phyloP scores from a whole-genome alignment of 169 alveolate species.

The Eimeria tenella region DNA sequence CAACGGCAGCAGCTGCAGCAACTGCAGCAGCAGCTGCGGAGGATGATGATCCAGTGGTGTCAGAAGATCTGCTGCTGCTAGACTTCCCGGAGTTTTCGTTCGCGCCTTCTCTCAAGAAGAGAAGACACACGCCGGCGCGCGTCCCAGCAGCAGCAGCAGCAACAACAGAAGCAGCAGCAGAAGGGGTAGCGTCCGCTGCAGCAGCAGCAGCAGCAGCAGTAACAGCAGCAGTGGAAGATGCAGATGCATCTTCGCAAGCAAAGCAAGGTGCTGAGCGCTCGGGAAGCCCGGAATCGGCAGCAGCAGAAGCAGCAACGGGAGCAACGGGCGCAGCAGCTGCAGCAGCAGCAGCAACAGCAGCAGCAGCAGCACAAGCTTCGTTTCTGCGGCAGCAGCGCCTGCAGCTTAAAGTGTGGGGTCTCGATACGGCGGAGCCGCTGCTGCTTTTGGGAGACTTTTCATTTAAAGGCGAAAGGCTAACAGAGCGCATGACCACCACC shows the following conservation, averaged over 20 bases:
- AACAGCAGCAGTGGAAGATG: neutral
- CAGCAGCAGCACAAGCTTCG: slow-evolving; percentile 63
- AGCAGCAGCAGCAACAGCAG: slow-evolving; percentile 22
- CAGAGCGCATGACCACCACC: neutral
- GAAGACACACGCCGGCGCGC: neutral
- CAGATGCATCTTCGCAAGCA: neutral
- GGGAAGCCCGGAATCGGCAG: neutral
- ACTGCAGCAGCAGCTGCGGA: slow-evolving; percentile 50
- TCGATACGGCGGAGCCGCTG: slow-evolving; percentile 12
- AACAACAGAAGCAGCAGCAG: neutral
- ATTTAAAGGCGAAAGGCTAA: slow-evolving; percentile 18
- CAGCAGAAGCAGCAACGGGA: neutral
- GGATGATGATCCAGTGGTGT: slow-evolving; percentile 30
- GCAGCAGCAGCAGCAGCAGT: neutral
- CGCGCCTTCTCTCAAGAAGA: slow-evolving; percentile 31
- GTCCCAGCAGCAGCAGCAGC: slow-evolving; percentile 1
- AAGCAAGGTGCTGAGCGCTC: neutral
- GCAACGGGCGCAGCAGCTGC: neutral
- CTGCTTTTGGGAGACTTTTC: slow-evolving; percentile 46
- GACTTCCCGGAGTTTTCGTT: slow-evolving; percentile 66
- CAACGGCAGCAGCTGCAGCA: slow-evolving; percentile 20
- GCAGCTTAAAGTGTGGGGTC: slow-evolving; percentile 47
- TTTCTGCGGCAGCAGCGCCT: slow-evolving; percentile 34
- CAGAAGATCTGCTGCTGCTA: slow-evolving; percentile 55
- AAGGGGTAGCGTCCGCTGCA: neutral